Percentiles rank a stretch among this genome's conserved stretches.
Evolutionary conservation across 2,329 filamentous ascomycete species (phyloP).

Genomic region (Clathrospora elynae): DNA sequence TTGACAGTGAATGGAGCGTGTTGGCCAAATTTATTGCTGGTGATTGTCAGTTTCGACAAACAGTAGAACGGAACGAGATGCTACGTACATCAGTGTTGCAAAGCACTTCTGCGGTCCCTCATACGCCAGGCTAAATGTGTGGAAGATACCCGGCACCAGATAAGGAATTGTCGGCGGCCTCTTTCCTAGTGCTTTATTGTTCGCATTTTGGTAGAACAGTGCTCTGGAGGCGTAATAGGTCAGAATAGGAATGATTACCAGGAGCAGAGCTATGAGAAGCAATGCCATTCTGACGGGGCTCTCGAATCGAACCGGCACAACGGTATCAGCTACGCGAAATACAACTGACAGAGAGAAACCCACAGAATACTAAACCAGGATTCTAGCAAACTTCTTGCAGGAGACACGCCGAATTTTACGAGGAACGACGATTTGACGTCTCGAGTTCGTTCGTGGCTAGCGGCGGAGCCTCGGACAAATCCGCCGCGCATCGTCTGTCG

Average conservation of each 20-base stretch:
- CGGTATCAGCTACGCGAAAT: too few relatives aligned
- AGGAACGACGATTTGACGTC: too few relatives aligned
- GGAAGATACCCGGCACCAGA: conserved; percentile 29
- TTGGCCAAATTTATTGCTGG: conserved; percentile 31
- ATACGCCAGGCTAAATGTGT: conserved; percentile 25
- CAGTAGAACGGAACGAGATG: not conserved
- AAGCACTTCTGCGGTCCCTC: conserved; percentile 31
- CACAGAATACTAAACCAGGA: too few relatives aligned
- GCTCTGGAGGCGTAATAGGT: conserved; percentile 29
- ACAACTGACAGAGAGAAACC: too few relatives aligned
- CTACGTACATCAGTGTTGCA: conserved; percentile 30
- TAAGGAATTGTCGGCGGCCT: conserved; percentile 34
- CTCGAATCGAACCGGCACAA: not conserved
- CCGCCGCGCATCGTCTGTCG: too few relatives aligned
- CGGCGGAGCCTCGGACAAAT: too few relatives aligned
- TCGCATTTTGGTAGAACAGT: conserved; percentile 23
- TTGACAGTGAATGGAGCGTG: conserved; percentile 32
- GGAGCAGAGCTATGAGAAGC: conserved; percentile 1
- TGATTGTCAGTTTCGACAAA: conserved; percentile 3
- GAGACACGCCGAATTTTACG: too few relatives aligned
- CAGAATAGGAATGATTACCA: conserved; percentile 22
- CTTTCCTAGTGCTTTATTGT: conserved; percentile 17
- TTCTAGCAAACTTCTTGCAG: too few relatives aligned
- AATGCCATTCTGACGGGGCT: not conserved
- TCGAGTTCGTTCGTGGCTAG: too few relatives aligned